Evolutionary conservation across 2,329 filamentous ascomycete species (phyloP).

Genomic region (Arthroderma sp.): DNA sequence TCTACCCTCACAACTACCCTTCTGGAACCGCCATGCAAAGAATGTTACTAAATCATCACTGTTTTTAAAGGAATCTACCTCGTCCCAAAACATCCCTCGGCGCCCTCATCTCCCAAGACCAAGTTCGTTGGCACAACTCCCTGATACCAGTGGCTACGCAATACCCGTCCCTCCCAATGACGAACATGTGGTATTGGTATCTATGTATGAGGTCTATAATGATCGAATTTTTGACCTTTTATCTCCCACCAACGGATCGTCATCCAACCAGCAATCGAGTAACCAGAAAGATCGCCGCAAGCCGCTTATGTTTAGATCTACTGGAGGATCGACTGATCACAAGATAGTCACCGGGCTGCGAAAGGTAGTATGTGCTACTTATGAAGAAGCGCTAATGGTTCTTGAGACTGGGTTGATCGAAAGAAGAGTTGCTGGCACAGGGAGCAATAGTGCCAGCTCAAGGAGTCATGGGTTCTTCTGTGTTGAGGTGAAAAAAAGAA

Average conservation of each 20-base stretch:
- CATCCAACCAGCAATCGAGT: conserved; percentile 29
- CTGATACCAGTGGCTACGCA: conserved; percentile 58
- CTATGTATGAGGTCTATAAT: conserved; percentile 99
- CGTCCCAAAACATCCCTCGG: conserved; percentile 43
- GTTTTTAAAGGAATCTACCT: conserved; percentile 42
- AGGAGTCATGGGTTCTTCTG: conserved; percentile 94
- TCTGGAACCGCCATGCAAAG: conserved; percentile 16
- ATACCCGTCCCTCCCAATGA: conserved; percentile 54
- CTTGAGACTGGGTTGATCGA: conserved; percentile 82
- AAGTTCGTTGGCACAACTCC: conserved; percentile 57
- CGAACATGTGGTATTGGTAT: conserved; percentile 79
- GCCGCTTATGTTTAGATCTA: conserved; percentile 79
- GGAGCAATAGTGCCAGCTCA: conserved; percentile 83
- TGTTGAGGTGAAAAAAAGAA: conserved; percentile 80
- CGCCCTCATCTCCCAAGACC: conserved; percentile 53
- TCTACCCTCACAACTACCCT: conserved; percentile 15
- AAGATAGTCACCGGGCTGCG: conserved; percentile 87
- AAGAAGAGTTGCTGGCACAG: conserved; percentile 75
- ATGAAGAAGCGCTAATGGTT: conserved; percentile 76
- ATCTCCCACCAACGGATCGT: conserved; percentile 35
- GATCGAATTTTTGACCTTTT: conserved; percentile 93
- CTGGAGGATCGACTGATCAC: conserved; percentile 74
- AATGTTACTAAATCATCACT: conserved; percentile 26
- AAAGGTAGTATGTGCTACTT: conserved; percentile 72
- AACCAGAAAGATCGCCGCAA: conserved; percentile 57